Evolutionary conservation across 1,284 basidiomycete genomes (phyloP).

Genomic region (Thecaphora frezii): DNA sequence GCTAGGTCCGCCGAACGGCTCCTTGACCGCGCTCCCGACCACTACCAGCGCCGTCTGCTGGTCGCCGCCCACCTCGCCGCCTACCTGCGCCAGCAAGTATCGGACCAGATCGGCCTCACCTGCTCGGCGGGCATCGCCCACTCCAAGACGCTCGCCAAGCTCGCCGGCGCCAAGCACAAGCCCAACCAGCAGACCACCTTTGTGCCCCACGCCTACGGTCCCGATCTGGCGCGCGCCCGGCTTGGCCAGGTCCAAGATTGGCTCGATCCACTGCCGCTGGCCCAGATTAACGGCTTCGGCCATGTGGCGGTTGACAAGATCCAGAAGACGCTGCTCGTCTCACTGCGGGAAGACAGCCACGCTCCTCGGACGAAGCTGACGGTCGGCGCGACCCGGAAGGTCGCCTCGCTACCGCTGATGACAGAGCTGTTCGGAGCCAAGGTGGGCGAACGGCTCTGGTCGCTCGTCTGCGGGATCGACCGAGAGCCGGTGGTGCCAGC

Average conservation of each 20-base stretch:
- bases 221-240: not conserved
- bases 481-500: conserved; percentile 52
- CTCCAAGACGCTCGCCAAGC: conserved; percentile 58
- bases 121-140: conserved; percentile 59
- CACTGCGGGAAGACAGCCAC: not conserved
- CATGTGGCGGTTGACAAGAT: conserved; percentile 33
- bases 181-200: conserved; percentile 57
- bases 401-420: conserved; percentile 27
- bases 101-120: conserved; percentile 55
- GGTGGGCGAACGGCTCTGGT: conserved; percentile 48
- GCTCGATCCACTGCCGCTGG: conserved; percentile 50
- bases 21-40: conserved; percentile 10
- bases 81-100: conserved; percentile 51
- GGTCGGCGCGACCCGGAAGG: conserved; percentile 26
- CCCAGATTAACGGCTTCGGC: conserved; percentile 47
- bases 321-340: conserved; percentile 5
- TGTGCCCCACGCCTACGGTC: conserved; percentile 10
- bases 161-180: conserved; percentile 56
- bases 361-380: conserved; percentile 10
- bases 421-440: conserved; percentile 37
- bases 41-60: conserved; percentile 29
- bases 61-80: conserved; percentile 55
- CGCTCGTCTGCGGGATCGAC: conserved; percentile 53
- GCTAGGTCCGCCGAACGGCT: conserved; percentile 10
- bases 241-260: conserved; percentile 37